phyloP scores from a whole-genome alignment of 208 protist genomes.

The Crithidia bombi region DNA sequence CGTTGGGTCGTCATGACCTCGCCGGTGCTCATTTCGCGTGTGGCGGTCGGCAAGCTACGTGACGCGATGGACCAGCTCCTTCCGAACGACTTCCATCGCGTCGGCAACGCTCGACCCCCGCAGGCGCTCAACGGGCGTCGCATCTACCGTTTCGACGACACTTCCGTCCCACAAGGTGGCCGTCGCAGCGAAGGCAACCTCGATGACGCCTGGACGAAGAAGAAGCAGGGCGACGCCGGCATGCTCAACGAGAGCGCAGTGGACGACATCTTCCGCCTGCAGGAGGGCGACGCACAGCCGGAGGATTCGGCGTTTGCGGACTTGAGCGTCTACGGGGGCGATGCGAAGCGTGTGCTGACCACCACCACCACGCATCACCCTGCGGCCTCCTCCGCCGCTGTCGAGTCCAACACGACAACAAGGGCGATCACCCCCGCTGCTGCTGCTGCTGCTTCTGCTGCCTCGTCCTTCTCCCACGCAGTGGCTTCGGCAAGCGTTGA shows the following conservation, averaged over 20 bases:
- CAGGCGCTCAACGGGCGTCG: constrained; percentile 67
- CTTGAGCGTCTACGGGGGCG: not conserved
- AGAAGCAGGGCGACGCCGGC: not conserved
- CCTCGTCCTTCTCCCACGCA: no score
- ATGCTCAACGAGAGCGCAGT: constrained; percentile 1
- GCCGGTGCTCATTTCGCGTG: constrained; percentile 60
- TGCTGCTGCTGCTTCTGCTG: no score
- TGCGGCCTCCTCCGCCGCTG: not conserved
- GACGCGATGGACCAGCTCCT: constrained; percentile 47
- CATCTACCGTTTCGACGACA: constrained; percentile 73
- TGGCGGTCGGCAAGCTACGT: constrained; percentile 53
- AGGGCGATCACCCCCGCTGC: no score
- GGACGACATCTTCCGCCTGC: not conserved
- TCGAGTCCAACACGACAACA: no score
- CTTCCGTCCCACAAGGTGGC: not conserved
- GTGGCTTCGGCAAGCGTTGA: no score
- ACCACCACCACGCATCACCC: not conserved
- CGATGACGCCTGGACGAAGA: constrained; percentile 24
- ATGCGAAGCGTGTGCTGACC: not conserved
- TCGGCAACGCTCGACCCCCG: constrained; percentile 61
- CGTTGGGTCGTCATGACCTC: constrained; percentile 83
- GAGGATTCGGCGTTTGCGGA: constrained; percentile 1
- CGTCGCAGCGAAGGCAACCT: constrained; percentile 19
- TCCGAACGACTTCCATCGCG: constrained; percentile 55
- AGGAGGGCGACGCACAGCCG: not conserved